Conservation (phyloP, 768 basidiomycete species). For the Auricularia sp. region DNA sequence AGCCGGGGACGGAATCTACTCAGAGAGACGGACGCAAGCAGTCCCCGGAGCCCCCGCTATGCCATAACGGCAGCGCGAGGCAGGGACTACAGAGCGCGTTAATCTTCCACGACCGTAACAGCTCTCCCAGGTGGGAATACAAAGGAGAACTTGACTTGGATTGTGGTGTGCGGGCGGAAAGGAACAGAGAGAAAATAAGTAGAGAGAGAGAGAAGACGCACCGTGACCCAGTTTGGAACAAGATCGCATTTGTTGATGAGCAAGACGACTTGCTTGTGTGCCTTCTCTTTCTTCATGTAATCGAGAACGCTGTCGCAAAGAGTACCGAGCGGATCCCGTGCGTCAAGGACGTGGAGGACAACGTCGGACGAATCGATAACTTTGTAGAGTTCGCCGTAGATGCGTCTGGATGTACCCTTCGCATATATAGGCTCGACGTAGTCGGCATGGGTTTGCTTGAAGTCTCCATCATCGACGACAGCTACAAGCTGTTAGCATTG, state of each 20-base stretch:
- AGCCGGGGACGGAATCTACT: constrained; percentile 25
- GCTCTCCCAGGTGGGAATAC: constrained; percentile 15
- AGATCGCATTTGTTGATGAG: constrained; percentile 98
- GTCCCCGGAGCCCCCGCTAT: constrained; percentile 20
- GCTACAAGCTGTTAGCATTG: background rate
- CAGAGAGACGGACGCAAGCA: constrained; percentile 9
- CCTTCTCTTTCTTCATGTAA: constrained; percentile 89
- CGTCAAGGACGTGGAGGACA: constrained; percentile 89
- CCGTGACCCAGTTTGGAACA: constrained; percentile 98
- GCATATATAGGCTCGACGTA: constrained; percentile 84
- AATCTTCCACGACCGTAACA: constrained; percentile 44
- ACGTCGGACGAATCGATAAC: constrained; percentile 99
- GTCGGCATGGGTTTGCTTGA: constrained; percentile 51
- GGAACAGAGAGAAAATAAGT: background rate
- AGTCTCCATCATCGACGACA: constrained; percentile 1
- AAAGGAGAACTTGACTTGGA: constrained; percentile 33
- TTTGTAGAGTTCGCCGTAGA: constrained; percentile 97
- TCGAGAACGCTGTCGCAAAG: constrained; percentile 90
- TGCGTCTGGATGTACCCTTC: constrained; percentile 90
- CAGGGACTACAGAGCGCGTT: constrained; percentile 16
- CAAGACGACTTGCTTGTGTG: constrained; percentile 94
- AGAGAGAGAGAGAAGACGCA: constrained; percentile 31
- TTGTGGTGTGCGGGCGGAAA: constrained; percentile 20
- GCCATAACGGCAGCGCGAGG: constrained; percentile 22
- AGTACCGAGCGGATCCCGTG: constrained; percentile 90